Base-by-base conservation (phyloP, 208 protist genomes). In the Blastocrithidia nonstop region DNA sequence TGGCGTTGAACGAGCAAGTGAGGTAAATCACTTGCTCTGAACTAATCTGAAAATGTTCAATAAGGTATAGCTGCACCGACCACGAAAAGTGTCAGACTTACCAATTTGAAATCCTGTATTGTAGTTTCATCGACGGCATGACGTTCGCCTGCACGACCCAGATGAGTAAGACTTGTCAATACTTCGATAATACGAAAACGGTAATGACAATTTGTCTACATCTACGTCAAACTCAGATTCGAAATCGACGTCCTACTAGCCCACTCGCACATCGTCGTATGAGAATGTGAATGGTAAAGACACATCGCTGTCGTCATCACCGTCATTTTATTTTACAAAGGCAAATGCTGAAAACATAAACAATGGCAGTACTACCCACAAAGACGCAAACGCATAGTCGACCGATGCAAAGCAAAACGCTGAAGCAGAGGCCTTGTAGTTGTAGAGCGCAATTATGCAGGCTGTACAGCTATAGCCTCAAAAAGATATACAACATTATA, bases 111-210 rank as follows among this genome's bases (percentile, higher is more conserved):
- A 61, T 79, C 19, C 66, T 8, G 55, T 86, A n/a, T 72, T 83
- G 32, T 51, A 49, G 8, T 51, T 45, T 23, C 77, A 76, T 35
- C 61, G 55, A 1, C 51, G 48, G 25, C 81, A 91, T 45, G 9
- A 31, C 16, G 79, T 84, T 23, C 52, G 57, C 7, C 61, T 19
- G 0, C 82, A 91, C 57, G 56, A 76, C 40, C 22, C 66, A 1
- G 71, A 80, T 25, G 82, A 91, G 20, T 77, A 88, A 49, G 77
- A 91, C 25, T 50, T 91, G 25, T 77, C 64, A 17, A 33, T 88
- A 1, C 66, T 91, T 28, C 58, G n/a, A n/a, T n/a, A n/a, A n/a
- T n/a, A n/a, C n/a, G n/a, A n/a, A n/a, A n/a, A n/a, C n/a, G n/a
- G n/a, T n/a, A n/a, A n/a, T n/a, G n/a, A n/a, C n/a, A n/a, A n/a